Percentiles rank a stretch among this genome's conserved stretches.
phyloP scores from a whole-genome alignment of 225 moss, liverwort and hornwort species.

The Polytrichum formosum region DNA sequence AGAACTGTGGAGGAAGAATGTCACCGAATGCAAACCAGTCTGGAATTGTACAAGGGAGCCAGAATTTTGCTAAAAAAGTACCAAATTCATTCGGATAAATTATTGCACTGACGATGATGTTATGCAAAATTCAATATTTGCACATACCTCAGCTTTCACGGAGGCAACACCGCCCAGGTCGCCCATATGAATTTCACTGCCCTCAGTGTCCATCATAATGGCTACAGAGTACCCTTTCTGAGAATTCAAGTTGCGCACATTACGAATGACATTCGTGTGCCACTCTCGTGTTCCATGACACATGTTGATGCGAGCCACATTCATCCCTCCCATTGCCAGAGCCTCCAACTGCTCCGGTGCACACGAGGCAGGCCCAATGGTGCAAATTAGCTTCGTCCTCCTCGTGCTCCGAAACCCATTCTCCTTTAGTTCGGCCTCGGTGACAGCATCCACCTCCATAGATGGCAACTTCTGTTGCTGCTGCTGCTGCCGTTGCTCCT shows the following conservation, averaged over 20 bases:
- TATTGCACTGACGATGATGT: not conserved
- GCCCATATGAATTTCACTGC: constrained; percentile 97
- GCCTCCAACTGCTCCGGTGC: constrained; percentile 85
- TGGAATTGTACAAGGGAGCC: too few relatives aligned
- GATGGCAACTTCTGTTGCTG: constrained; percentile 1
- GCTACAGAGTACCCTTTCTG: constrained; percentile 91
- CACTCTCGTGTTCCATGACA: constrained; percentile 92
- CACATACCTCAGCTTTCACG: constrained; percentile 71
- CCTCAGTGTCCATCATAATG: constrained; percentile 99
- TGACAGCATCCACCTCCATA: constrained; percentile 87
- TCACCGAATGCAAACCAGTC: not conserved
- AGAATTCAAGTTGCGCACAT: constrained; percentile 75
- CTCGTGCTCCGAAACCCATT: constrained; percentile 96
- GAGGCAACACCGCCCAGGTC: constrained; percentile 71
- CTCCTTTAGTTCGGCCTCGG: constrained; percentile 88
- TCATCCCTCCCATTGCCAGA: constrained; percentile 92
- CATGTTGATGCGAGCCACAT: constrained; percentile 94
- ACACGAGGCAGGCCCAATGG: constrained; percentile 90
- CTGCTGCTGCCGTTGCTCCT: too few relatives aligned
- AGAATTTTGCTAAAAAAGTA: too few relatives aligned
- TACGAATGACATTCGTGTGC: constrained; percentile 75
- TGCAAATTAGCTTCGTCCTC: constrained; percentile 85
- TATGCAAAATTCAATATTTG: not conserved
- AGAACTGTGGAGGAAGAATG: not conserved
- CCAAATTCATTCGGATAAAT: too few relatives aligned